Base-by-base conservation (phyloP, 208 protist species). In the Wallacemonas rigidus region DNA sequence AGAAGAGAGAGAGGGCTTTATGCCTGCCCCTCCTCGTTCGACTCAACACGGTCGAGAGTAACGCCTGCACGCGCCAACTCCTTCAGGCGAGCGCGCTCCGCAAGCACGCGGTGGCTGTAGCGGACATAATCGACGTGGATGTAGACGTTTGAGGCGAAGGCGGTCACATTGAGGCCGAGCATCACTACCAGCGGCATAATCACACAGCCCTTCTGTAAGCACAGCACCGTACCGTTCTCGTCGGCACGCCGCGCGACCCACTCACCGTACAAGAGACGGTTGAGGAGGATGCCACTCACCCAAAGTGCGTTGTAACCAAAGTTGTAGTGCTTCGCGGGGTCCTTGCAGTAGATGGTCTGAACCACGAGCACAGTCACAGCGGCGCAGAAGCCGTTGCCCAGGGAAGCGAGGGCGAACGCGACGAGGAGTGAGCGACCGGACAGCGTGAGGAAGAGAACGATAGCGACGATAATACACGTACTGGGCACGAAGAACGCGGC, bases 291-390 rank as follows among this genome's bases (percentile, higher is more conserved):
- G 6, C 82, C 76, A 2, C 81, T 60, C 12, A 71, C 63, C 56
- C 74, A 69, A 3, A 76, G 54, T 9, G 83, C 67, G 53, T 83
- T 76, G 48, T 72, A 81, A 53, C 70, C 72, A 36, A 87, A 86
- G 72, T 91, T 89, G 73, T 91, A 94, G 74, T 90, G 86, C 79
- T 85, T 89, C 48, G 81, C 89, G 39, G 83, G 70, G 67, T 91
- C 86, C 69, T 88, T 88, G 44, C 80, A 82, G 77, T 84, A 94
- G n/a, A 91, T 83, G 36, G 84, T 87, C 26, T 83, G 83, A 5
- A 82, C 41, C 15, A 90, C 83, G 47, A 94, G 80, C 17, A 90
- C 67, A 4, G 70, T 63, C 8, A 82, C 72, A 38, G 77, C 76
- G 1, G 82, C 84, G n/a, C 54, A 69, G 68, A 87, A 90, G n/a